Base-by-base conservation (phyloP, 129 eudicot genomes). In the Pulicaria dysenterica region DNA sequence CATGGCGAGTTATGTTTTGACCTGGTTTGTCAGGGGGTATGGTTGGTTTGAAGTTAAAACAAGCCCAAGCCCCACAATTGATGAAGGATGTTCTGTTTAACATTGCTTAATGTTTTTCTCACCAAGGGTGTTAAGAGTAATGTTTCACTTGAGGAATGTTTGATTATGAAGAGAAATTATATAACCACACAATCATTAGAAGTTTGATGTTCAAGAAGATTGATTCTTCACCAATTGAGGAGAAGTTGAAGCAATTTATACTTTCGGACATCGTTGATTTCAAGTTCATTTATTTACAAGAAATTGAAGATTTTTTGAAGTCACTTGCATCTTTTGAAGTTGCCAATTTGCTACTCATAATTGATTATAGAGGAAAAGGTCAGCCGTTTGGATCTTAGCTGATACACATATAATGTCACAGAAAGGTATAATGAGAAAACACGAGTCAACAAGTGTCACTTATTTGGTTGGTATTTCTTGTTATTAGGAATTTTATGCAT, bases 21-120 rank as follows among this genome's bases (percentile, higher is more conserved):
- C 85, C 72, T 87, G 93, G 92, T 77, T 87, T 87, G 94, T 81
- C 91, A 88, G 94, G 90, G 86, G 91, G 86, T 76, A 58, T 69
- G 76, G 76, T 83, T 88, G 79, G 92, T 85, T 88, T 85, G 91
- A 88, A 88, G 86, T 83, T 74, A 78, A 72, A 85, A 85, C 95
- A 80, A 85, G 88, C 74, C 91, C 86, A 83, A 83, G 88, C 91
- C 94, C 88, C 95, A 85, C 68, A 77, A 82, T 70, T 88, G 88
- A 83, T 59, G 87, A 88, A 82, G 90, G 72, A 74, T 49, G 77
- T 67, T 72, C 68, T 81, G 82, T 84, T 75, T 72, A 79, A 72
- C 59, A 82, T 79, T 79, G 83, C 84, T 47, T 82, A 79, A 74
- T 79, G 63, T 61, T 72, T 84, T 83, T 84, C 61, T 77, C 69